Evolutionary conservation across 352 stramenopile genomes (phyloP).

Genomic region (Hyaloperonospora arabidopsidis): DNA sequence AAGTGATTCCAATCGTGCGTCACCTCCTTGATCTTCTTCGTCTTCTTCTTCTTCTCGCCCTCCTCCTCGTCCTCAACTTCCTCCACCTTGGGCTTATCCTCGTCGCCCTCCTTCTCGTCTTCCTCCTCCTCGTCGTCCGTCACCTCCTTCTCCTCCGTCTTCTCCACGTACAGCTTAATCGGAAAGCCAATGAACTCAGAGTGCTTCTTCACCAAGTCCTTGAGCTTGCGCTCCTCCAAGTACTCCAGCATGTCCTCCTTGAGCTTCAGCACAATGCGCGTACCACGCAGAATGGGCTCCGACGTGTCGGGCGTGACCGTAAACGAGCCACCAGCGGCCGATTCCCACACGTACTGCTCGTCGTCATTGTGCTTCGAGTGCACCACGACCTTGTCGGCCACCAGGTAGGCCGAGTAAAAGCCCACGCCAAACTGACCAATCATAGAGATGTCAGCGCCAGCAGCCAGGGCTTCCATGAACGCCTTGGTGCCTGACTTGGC

Average conservation of each 20-base stretch:
- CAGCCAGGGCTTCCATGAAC: conserved; percentile 98
- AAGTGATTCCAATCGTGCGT: conserved; percentile 99
- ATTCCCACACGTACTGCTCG: conserved; percentile 97
- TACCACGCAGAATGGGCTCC: conserved; percentile 86
- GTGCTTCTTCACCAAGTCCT: conserved; percentile 99
- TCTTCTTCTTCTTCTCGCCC: conserved; percentile 98
- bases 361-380: conserved; percentile 99
- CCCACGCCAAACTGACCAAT: conserved; percentile 99
- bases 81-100: conserved; percentile 96
- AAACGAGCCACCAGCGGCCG: conserved; percentile 95
- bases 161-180: conserved; percentile 99
- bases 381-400: conserved; percentile 98
- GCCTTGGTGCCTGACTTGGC: conserved; percentile 99
- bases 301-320: conserved; percentile 89
- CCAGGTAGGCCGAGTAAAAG: conserved; percentile 99
- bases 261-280: conserved; percentile 94
- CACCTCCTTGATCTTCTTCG: conserved; percentile 95
- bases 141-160: conserved; percentile 99
- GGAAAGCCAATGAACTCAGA: conserved; percentile 99
- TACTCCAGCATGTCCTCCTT: conserved; percentile 99
- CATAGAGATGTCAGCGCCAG: conserved; percentile 98
- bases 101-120: conserved; percentile 89
- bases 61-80: conserved; percentile 94
- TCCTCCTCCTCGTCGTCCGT: conserved; percentile 98
- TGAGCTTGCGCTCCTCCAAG: conserved; percentile 96